Evolutionary conservation across 1,284 basidiomycete species (phyloP).

Genomic region (Cutaneotrichosporon curvatum): DNA sequence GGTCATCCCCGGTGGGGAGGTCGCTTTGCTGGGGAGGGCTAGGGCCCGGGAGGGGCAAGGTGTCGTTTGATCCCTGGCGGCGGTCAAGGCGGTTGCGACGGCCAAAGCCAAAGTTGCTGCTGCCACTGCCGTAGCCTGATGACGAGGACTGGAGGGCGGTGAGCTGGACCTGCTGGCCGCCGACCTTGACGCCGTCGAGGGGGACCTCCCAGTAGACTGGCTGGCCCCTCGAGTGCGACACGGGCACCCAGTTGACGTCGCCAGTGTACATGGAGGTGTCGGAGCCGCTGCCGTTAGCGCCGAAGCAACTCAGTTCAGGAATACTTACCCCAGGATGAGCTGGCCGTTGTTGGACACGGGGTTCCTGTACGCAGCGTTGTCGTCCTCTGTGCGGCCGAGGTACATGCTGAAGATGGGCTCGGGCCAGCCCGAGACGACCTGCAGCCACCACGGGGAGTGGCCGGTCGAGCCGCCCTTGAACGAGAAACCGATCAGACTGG

Average conservation of each 20-base stretch:
- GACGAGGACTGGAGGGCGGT: too few relatives aligned
- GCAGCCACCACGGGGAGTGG: slow-evolving; percentile 2
- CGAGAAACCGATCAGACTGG: neutral
- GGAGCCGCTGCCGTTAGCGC: neutral
- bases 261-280: slow-evolving; percentile 3
- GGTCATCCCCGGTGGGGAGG: too few relatives aligned
- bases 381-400: slow-evolving; percentile 52
- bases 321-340: slow-evolving; percentile 2
- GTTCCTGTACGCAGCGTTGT: neutral
- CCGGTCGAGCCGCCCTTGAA: neutral
- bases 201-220: slow-evolving; percentile 4
- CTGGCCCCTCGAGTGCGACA: neutral
- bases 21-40: too few relatives aligned
- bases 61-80: too few relatives aligned
- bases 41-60: too few relatives aligned
- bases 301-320: neutral
- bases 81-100: too few relatives aligned
- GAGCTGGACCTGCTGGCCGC: neutral
- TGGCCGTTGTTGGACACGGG: neutral
- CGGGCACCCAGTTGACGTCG: slow-evolving; percentile 3
- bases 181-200: slow-evolving; percentile 5
- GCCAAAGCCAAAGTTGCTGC: too few relatives aligned
- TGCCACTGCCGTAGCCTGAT: too few relatives aligned
- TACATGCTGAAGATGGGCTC: slow-evolving; percentile 67
- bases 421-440: slow-evolving; percentile 49